phyloP scores from a whole-genome alignment of 768 basidiomycete genomes.

The Flagelloscypha sp. region DNA sequence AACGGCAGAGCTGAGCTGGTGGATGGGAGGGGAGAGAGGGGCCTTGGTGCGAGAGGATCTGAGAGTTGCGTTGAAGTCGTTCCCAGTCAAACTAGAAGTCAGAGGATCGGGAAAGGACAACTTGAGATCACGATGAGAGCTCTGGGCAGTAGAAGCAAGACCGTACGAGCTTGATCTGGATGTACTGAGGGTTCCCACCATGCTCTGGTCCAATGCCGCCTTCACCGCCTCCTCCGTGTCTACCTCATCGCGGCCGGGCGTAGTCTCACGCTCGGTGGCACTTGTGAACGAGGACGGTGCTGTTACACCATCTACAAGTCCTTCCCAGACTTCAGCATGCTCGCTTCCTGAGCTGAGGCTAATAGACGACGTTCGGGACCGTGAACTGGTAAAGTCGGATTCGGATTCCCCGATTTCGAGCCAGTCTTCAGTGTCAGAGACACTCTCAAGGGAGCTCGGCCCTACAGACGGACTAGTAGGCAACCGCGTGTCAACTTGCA shows the following conservation, averaged over 20 bases:
- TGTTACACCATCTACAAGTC: conserved; percentile 57
- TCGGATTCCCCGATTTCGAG: conserved; percentile 66
- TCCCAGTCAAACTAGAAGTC: conserved; percentile 27
- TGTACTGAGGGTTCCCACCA: conserved; percentile 69
- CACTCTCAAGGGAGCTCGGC: conserved; percentile 57
- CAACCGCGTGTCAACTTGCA: no score
- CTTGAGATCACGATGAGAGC: conserved; percentile 63
- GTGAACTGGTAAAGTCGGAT: conserved; percentile 57
- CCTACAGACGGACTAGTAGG: no score
- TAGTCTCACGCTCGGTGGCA: conserved; percentile 8
- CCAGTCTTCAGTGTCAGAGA: conserved; percentile 83
- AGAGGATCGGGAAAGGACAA: conserved; percentile 81
- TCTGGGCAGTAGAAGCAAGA: conserved; percentile 43
- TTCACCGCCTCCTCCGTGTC: conserved; percentile 36
- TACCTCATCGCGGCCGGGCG: conserved; percentile 16
- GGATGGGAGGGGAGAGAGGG: conserved; percentile 11
- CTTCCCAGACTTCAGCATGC: conserved; percentile 74
- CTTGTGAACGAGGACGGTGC: conserved; percentile 30
- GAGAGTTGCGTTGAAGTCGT: conserved; percentile 14
- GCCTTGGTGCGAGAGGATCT: conserved; percentile 7
- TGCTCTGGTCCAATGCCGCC: conserved; percentile 74
- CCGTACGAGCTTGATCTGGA: conserved; percentile 60
- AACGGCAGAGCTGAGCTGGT: conserved; percentile 25
- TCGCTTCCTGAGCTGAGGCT: conserved; percentile 65
- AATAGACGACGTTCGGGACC: conserved; percentile 61